These are phyloP conservation scores for Gyrodon lividus DNA, from an alignment of 768 basidiomycete genomes.

Conservation along the genomic window DNA sequence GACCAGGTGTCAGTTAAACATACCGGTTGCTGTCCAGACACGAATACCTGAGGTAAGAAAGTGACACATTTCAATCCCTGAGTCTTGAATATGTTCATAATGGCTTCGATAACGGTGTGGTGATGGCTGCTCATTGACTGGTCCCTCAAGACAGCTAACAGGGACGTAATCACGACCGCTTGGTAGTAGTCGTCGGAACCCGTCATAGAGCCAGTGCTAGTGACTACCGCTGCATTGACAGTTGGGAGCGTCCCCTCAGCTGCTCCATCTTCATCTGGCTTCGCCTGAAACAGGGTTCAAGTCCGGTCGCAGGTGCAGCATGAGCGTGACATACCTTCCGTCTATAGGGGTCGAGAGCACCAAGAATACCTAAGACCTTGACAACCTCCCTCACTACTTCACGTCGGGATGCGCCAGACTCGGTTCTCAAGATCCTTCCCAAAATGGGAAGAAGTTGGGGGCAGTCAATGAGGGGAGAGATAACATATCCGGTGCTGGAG, in stretches of 20 bases:
- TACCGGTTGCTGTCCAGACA: not conserved
- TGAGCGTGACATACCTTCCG: constrained; percentile 63
- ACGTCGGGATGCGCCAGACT: constrained; percentile 69
- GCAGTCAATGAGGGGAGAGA: constrained; percentile 85
- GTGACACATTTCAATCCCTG: constrained; percentile 95
- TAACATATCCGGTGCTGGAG: constrained; percentile 93
- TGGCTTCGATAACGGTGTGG: constrained; percentile 92
- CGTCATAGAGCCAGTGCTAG: constrained; percentile 56
- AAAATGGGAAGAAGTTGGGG: constrained; percentile 87
- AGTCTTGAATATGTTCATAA: constrained; percentile 99
- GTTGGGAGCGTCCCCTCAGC: constrained; percentile 59
- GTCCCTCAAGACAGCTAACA: constrained; percentile 86
- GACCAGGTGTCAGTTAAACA: constrained; percentile 11
- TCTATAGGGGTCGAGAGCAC: constrained; percentile 93
- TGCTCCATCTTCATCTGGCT: constrained; percentile 62
- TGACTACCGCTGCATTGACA: constrained; percentile 68
- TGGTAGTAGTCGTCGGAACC: constrained; percentile 96
- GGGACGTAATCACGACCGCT: constrained; percentile 86
- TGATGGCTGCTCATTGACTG: constrained; percentile 83
- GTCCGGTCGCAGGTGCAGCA: not conserved
- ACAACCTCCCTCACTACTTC: constrained; percentile 95
- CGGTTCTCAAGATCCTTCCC: constrained; percentile 81
- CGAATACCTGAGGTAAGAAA: constrained; percentile 83
- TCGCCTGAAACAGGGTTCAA: constrained; percentile 38
- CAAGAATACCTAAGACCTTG: constrained; percentile 92